Evolutionary conservation across 305 asterid species (phyloP).

Genomic region (Rubia peregrina): DNA sequence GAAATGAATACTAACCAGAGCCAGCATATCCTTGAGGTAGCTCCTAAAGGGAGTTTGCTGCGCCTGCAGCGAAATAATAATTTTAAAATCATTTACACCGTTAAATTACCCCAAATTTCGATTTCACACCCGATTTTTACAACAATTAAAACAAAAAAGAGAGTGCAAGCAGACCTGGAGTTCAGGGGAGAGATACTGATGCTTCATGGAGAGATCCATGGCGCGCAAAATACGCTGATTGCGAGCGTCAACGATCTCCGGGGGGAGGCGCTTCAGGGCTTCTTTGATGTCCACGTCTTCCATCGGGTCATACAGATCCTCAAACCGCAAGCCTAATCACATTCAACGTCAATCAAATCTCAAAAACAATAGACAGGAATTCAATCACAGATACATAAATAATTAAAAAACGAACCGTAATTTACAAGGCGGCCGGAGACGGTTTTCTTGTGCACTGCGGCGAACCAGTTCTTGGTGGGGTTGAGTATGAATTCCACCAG

Average conservation of each 20-base stretch:
- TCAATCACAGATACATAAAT: background rate
- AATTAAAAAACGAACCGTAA: conserved; percentile 17
- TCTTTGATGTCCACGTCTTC: conserved; percentile 32
- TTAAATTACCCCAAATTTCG: background rate
- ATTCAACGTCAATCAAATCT: background rate
- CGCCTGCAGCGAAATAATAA: conserved; percentile 14
- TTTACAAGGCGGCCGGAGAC: conserved; percentile 29
- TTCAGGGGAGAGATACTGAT: conserved; percentile 23
- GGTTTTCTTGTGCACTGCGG: conserved; percentile 28
- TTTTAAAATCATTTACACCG: background rate
- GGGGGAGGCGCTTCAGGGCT: conserved; percentile 29
- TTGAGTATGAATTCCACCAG: conserved; percentile 18
- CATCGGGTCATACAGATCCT: conserved; percentile 30
- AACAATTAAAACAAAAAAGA: background rate
- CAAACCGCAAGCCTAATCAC: conserved; percentile 29
- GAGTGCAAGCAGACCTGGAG: conserved; percentile 21
- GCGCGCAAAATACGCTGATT: conserved; percentile 30
- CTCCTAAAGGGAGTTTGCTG: conserved; percentile 34
- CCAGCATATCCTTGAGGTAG: conserved; percentile 30
- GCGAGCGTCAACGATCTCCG: conserved; percentile 29
- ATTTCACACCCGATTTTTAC: background rate
- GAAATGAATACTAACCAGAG: conserved; percentile 19
- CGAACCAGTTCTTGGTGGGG: conserved; percentile 21
- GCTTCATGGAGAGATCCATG: conserved; percentile 36
- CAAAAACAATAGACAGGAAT: background rate